These are phyloP conservation scores for Phytophthora syringae DNA, from an alignment of 352 stramenopile species.

Conservation along the genomic window DNA sequence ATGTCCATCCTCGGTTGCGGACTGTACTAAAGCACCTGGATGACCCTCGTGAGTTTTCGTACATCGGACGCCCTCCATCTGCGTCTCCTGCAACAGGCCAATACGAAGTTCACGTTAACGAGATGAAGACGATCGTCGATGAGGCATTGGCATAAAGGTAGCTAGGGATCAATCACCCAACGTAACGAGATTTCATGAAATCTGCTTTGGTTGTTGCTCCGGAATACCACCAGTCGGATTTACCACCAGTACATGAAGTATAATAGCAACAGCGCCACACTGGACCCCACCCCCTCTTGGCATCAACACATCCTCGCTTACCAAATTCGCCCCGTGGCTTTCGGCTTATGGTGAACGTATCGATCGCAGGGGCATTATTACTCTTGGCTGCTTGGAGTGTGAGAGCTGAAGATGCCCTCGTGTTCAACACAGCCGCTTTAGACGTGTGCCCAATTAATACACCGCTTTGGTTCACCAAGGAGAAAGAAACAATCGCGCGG, in stretches of 20 bases:
- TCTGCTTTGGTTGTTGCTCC: too few relatives aligned
- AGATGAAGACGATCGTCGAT: slow-evolving; percentile 95
- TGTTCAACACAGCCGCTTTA: neutral
- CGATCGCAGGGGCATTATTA: neutral
- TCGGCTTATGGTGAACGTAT: slow-evolving; percentile 23
- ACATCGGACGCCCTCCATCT: slow-evolving; percentile 95
- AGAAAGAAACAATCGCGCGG: neutral
- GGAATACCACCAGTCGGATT: too few relatives aligned
- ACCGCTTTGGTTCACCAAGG: neutral
- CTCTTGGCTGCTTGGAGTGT: slow-evolving; percentile 1
- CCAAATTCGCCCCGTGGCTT: neutral
- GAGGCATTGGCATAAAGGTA: slow-evolving; percentile 63
- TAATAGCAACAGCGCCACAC: neutral
- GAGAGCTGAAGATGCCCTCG: neutral
- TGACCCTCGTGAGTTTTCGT: slow-evolving; percentile 71
- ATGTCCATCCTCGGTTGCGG: slow-evolving; percentile 92
- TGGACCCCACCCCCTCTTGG: neutral
- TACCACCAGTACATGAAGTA: too few relatives aligned
- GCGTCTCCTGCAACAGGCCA: slow-evolving; percentile 97
- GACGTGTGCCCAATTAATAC: neutral
- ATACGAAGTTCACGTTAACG: slow-evolving; percentile 92
- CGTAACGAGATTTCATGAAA: neutral
- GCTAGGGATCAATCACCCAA: slow-evolving; percentile 4
- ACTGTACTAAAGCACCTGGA: slow-evolving; percentile 92
- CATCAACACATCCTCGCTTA: neutral